A percentile compares a stretch with the other conserved stretches of the same genome.
Evolutionary conservation across 345 rosid genomes (phyloP).

Genomic region (Arabidopsis thaliana): DNA sequence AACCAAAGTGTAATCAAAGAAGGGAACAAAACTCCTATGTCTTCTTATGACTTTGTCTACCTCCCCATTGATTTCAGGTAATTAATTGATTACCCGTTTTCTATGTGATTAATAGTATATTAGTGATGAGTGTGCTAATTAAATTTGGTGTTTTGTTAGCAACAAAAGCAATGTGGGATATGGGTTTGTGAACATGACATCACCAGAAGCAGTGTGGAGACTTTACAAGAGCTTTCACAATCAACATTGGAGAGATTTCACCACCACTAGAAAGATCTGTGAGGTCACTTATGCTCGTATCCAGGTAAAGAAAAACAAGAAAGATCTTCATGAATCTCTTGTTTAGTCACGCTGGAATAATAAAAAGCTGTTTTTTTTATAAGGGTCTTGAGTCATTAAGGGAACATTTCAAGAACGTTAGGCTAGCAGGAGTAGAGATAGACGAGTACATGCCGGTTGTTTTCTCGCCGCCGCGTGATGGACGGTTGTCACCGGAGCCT

Average conservation of each 20-base stretch:
- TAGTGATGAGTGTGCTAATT: neutral
- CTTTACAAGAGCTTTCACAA: conserved; percentile 82
- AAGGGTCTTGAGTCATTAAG: conserved; percentile 83
- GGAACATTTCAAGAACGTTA: conserved; percentile 86
- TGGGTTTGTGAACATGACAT: conserved; percentile 98
- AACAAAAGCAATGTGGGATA: conserved; percentile 96
- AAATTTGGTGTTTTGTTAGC: conserved; percentile 37
- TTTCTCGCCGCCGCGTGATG: conserved; percentile 88
- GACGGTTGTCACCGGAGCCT: conserved; percentile 62
- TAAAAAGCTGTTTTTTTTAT: neutral
- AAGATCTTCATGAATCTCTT: neutral
- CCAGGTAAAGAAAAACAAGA: conserved; percentile 54
- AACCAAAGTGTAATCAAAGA: conserved; percentile 66
- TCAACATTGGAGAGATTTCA: conserved; percentile 80
- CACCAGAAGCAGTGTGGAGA: conserved; percentile 74
- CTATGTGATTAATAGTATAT: neutral
- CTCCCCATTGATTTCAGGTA: conserved; percentile 96
- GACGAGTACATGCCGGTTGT: conserved; percentile 77
- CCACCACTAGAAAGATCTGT: conserved; percentile 80
- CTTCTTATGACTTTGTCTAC: conserved; percentile 90
- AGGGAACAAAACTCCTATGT: conserved; percentile 61
- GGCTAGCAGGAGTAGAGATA: conserved; percentile 64
- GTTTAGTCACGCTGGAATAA: neutral
- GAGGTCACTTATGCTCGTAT: conserved; percentile 89
- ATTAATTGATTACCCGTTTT: neutral